These are phyloP conservation scores for Geotrichum europaeum DNA, from an alignment of 1,139 yeast species.

Conservation along the genomic window DNA sequence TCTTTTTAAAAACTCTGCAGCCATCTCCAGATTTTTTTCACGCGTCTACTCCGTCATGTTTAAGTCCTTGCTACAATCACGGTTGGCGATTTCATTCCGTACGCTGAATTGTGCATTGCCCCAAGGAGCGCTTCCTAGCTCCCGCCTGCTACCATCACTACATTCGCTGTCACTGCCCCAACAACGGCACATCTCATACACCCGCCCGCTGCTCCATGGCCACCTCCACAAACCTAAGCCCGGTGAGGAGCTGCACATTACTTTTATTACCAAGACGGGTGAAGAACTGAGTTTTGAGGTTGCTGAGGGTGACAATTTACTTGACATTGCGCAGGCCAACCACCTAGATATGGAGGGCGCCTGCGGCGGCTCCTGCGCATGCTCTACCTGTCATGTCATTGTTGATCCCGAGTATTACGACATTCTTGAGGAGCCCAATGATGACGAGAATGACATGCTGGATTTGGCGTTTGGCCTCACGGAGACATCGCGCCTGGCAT, in stretches of 20 bases:
- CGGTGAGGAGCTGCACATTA: conserved; percentile 86
- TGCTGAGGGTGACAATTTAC: conserved; percentile 82
- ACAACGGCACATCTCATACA: conserved; percentile 4
- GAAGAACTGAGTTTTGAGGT: conserved; percentile 75
- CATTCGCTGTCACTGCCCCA: neutral
- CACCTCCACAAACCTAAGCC: conserved; percentile 85
- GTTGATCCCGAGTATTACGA: conserved; percentile 94
- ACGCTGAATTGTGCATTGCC: neutral
- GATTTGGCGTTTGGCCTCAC: conserved; percentile 96
- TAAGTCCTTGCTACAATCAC: neutral
- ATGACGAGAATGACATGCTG: conserved; percentile 96
- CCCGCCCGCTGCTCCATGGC: conserved; percentile 49
- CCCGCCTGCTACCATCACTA: neutral
- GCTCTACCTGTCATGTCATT: conserved; percentile 94
- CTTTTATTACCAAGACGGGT: conserved; percentile 91
- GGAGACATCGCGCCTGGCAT: conserved; percentile 83
- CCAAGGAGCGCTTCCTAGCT: neutral
- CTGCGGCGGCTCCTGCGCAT: conserved; percentile 98
- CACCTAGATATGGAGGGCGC: conserved; percentile 97
- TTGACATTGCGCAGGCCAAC: conserved; percentile 93
- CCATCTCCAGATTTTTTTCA: neutral
- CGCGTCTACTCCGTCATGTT: neutral
- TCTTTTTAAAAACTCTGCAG: neutral
- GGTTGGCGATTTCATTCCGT: neutral
- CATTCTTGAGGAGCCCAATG: conserved; percentile 87